A percentile compares a stretch with the other conserved stretches of the same genome.
Evolutionary conservation across 2,329 filamentous ascomycete species (phyloP).

Genomic region (Pseudogymnoascus sp.): DNA sequence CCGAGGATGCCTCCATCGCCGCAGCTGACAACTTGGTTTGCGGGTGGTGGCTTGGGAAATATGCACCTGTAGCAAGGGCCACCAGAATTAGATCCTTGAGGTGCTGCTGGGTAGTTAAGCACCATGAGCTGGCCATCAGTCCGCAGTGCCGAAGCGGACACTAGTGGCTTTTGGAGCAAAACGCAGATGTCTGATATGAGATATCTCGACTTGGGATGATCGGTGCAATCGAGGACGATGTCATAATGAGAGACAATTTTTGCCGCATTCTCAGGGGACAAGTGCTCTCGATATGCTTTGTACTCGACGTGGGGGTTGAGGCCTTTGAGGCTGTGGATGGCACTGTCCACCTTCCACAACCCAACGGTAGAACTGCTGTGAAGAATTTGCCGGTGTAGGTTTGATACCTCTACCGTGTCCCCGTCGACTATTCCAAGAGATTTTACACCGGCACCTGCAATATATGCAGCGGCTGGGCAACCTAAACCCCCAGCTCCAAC

Average conservation of each 20-base stretch:
- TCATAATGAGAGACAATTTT: slow-evolving; percentile 64
- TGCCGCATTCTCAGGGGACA: slow-evolving; percentile 60
- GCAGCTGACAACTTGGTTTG: slow-evolving; percentile 73
- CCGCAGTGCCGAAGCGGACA: slow-evolving; percentile 82
- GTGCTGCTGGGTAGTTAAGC: slow-evolving; percentile 67
- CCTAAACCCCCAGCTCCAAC: slow-evolving; percentile 85
- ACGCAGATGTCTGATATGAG: slow-evolving; percentile 87
- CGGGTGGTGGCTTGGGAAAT: slow-evolving; percentile 78
- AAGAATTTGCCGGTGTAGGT: slow-evolving; percentile 84
- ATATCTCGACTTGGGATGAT: slow-evolving; percentile 85
- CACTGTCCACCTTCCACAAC: slow-evolving; percentile 72
- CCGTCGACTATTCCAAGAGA: slow-evolving; percentile 78
- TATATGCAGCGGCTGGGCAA: slow-evolving; percentile 85
- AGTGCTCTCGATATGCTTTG: slow-evolving; percentile 50
- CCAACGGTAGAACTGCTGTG: slow-evolving; percentile 66
- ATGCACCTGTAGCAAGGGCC: slow-evolving; percentile 92
- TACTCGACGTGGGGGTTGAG: slow-evolving; percentile 67
- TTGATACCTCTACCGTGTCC: slow-evolving; percentile 79
- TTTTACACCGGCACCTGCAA: slow-evolving; percentile 81
- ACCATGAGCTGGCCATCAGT: slow-evolving; percentile 86
- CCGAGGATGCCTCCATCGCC: slow-evolving; percentile 90
- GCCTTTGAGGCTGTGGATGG: slow-evolving; percentile 51
- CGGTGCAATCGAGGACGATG: slow-evolving; percentile 86
- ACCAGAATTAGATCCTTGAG: slow-evolving; percentile 46
- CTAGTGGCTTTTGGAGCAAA: slow-evolving; percentile 65